Conservation (phyloP, 1,139 yeast genomes). For the Keqinozyma sinolaborantium region DNA sequence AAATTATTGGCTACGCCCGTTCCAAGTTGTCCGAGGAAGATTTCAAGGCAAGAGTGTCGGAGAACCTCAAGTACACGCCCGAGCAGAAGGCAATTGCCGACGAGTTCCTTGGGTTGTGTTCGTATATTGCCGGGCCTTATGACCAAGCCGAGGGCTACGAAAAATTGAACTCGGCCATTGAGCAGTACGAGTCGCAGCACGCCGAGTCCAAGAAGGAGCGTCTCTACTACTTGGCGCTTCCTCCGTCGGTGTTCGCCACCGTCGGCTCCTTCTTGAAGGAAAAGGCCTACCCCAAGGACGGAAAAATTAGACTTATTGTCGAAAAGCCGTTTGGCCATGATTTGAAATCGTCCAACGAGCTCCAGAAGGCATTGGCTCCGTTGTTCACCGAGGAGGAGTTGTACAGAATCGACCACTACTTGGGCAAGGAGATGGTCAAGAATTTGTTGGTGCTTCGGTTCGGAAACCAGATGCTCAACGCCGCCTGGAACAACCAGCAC, state of each 20-base stretch:
- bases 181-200: constrained; percentile 51
- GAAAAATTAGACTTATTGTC: constrained; percentile 77
- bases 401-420: constrained; percentile 93
- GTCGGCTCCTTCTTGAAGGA: constrained; percentile 76
- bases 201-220: constrained; percentile 56
- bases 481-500: constrained; percentile 82
- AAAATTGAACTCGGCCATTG: constrained; percentile 51
- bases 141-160: constrained; percentile 74
- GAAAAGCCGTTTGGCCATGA: constrained; percentile 99
- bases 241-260: constrained; percentile 84
- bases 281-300: constrained; percentile 63
- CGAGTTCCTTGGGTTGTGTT: constrained; percentile 60
- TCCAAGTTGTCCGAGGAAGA: constrained; percentile 67
- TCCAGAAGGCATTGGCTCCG: constrained; percentile 78
- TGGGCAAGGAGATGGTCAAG: constrained; percentile 98
- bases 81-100: constrained; percentile 48
- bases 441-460: constrained; percentile 85
- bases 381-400: constrained; percentile 88
- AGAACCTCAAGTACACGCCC: constrained; percentile 56
- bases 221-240: constrained; percentile 87
- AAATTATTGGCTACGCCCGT: constrained; percentile 90
- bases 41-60: constrained; percentile 61
- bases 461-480: constrained; percentile 80
- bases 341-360: constrained; percentile 67
- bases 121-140: constrained; percentile 76